Base-by-base conservation (phyloP, 176 grass and related monocot genomes). In the Musa troglodytarum region DNA sequence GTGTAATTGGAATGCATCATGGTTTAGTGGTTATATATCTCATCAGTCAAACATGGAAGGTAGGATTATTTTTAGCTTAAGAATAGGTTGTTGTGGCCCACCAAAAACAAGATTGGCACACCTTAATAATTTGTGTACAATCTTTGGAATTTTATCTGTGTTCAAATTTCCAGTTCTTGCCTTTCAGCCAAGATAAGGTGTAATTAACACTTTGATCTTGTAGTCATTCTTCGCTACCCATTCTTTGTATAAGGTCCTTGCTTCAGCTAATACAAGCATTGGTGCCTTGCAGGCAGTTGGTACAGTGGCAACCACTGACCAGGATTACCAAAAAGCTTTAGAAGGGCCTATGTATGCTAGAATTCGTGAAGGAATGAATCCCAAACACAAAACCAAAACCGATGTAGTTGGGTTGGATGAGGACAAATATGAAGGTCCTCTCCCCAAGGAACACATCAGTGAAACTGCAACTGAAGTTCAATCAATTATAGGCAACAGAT, bases 311-410 rank as follows among this genome's bases (percentile, higher is more conserved):
- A 63, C 34, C 73, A 85, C 63, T 79, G 90, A 99, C 63, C 80
- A 87, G 59, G 90, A 94, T 28, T 94, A 99, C 78, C 81, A 80
- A 68, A 79, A 84, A 68, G 95, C 90, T 78, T 79, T 99, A 83
- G 84, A 64, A 82, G 73, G 24, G 75, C 84, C 90, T 69, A 87
- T 94, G 65, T 99, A 94, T 86, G 78, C 54, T 49, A 81, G 73
- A 75, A 86, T 99, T 24, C 82, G 95, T 1, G 78, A 87, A 52
- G 71, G 81, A 77, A 75, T 66, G 79, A 51, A 66, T 88, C 79
- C 50, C 52, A 77, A 23, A 71, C 53, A 82, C 28, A 91, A 84
- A 69, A 66, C 1, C 0, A 81, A 88, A 52, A 50, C 26, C 20
- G 34, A 51, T 15, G 17, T 76, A 81, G 15, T 64, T 5, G 52